Base-by-base conservation (phyloP, 768 basidiomycete species). In the Tephrocybe rancida region DNA sequence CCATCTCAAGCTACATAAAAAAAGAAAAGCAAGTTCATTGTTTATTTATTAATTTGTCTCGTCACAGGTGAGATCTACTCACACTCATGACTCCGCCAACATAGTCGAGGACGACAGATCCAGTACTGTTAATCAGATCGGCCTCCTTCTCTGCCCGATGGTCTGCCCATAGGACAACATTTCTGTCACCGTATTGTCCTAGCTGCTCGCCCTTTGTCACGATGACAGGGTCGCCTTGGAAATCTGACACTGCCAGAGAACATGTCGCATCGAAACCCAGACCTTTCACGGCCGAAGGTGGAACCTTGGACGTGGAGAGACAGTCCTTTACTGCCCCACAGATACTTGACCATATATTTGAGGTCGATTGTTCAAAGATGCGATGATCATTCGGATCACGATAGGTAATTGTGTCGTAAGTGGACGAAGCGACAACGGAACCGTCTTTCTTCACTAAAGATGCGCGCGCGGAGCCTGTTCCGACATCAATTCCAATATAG, bases 61-160 rank as follows among this genome's bases (percentile, higher is more conserved):
- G n/a, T n/a, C 38, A 26, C 38, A 4, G 16, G 16, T 49, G 3
- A 24, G 5, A 30, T 45, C 18, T 52, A 71, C 76, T 63, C 73
- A 91, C 95, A 66, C 93, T 95, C 88, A 99, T 98, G 32, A 84
- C 90, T 41, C 95, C 95, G 9, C 97, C 97, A 43, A 98, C 95
- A 72, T 95, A 98, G 52, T 95, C 87, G 61, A 98, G 75, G 32
- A 97, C 94, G 25, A 86, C 77, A 45, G 91, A 91, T 1, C 85
- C 87, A 2, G 89, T 91, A 24, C 75, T 73, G 67, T 98, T 98
- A 77, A 98, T 95, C 38, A 88, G 67, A 38, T 92, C 85, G 2
- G 96, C 96, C 67, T 99, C 95, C 64, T 87, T 79, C 72, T 92
- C 88, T 0, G 97, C 96, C 45, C 96, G 83, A 70, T 97, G 95